Evolutionary conservation across 2,329 filamentous ascomycete genomes (phyloP), one percentile per base, ranked within the genome.

Genomic region (Hypoxylon sp.): DNA sequence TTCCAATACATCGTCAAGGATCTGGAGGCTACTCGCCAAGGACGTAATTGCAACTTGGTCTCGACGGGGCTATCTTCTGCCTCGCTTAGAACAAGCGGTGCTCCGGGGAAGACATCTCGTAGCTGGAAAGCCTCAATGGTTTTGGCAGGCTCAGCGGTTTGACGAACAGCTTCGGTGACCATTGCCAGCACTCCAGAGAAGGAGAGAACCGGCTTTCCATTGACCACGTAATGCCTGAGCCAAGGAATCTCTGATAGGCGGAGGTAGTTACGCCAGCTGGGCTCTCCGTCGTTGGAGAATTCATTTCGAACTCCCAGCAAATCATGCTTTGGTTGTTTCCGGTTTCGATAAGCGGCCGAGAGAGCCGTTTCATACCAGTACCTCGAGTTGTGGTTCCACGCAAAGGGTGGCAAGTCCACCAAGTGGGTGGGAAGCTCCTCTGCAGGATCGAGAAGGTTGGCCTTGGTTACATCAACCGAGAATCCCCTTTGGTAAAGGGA

Each of bases 211-310:
- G 84, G 82, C 48, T 84, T 82, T 68, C 79, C 82, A 48, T 84
- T 79, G 64, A 87, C 83, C 48, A 79, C 73, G 73, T 87, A 86
- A 69, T 87, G 84, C 46, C 82, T 77, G 7, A 85, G 79, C 74
- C 87, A 88, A 1, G 81, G 80, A 1, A 81, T 50, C 55, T 82
- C 78, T 10, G 70, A 72, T 6, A 77, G 71, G n/a, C 77, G 77
- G 22, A 81, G 66, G n/a, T 80, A 74, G 50, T 81, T 78, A 1
- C 79, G 75, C 79, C 79, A 82, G 3, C 73, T 73, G 0, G 79
- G 79, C 37, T 78, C 74, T 6, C 61, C 67, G n/a, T 77, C 73
- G 46, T 75, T 75, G 14, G 74, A 74, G 1, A 77, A 78, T 0
- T 76, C 68, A 0, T 77, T 75, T 1, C 73, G 71, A 0, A 76